These are phyloP conservation scores for Gnaphalium uliginosum DNA, from an alignment of 129 eudicot species.

Conservation along the genomic window DNA sequence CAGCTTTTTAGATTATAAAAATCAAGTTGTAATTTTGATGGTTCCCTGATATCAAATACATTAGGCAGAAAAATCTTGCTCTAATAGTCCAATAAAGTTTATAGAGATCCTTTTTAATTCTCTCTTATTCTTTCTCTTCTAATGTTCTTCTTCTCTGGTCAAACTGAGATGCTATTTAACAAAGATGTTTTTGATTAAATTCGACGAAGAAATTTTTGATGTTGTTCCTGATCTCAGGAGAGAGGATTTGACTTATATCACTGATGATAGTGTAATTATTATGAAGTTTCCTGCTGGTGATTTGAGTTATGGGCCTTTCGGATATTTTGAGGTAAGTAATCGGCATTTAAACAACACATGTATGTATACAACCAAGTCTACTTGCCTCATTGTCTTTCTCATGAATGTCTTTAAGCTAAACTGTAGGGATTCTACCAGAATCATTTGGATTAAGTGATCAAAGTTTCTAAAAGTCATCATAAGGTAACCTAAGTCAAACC, in stretches of 20 bases:
- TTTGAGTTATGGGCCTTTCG: conserved; percentile 80
- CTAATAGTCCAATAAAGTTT: no score
- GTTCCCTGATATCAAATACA: no score
- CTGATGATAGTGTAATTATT: conserved; percentile 79
- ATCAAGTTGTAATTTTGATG: no score
- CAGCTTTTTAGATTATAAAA: no score
- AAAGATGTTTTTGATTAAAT: no score
- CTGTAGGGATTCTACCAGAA: conserved; percentile 87
- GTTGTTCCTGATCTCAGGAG: conserved; percentile 47
- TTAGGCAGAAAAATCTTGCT: no score
- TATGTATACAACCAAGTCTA: conserved; percentile 4
- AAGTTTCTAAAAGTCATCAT: conserved; percentile 86
- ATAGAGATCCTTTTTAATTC: no score
- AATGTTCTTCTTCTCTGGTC: no score
- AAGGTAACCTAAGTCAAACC: conserved; percentile 46
- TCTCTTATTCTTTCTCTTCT: no score
- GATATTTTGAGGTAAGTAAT: conserved; percentile 79
- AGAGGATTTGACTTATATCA: conserved; percentile 95
- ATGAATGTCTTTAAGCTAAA: conserved; percentile 32
- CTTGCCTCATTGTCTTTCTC: conserved; percentile 16
- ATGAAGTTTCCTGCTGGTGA: conserved; percentile 99
- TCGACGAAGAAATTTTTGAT: no score
- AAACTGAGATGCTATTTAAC: no score
- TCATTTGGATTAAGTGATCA: conserved; percentile 98
- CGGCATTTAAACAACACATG: conserved; percentile 8